Base-by-base conservation (phyloP, 2,329 filamentous ascomycete species). In the Venturia effusa region DNA sequence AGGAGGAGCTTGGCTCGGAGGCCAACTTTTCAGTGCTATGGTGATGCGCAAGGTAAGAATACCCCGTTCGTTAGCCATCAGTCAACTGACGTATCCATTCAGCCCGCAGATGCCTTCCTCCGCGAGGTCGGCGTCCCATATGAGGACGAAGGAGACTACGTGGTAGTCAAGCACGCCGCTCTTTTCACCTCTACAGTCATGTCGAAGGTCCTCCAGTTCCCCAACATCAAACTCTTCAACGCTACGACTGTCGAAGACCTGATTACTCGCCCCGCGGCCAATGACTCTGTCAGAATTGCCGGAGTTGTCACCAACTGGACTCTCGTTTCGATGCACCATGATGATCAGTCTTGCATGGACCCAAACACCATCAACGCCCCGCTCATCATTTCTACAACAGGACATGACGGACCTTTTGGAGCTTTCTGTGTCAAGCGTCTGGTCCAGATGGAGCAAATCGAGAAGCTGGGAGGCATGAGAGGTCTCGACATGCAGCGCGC, bases 221-320 rank as follows among this genome's bases (percentile, higher is more conserved):
- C 90, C 67, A 96, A 97, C 77, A 84, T 96, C 72, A 97, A 97
- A 84, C 86, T 97, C 67, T 97, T 96, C 85, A 97, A 97, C 74
- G 92, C 92, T 43, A 96, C 92, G 41, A 83, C 88, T 24, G 92
- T 97, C 54, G 92, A 97, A 78, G 92, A 97, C 72, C 81, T 97
- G 67, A 93, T 97, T 77, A 96, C 92, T 24, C 89, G 92, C 55
- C 84, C 84, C 15, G 75, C 78, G 59, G 73, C 76, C 51, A 78
- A 75, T 45, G 78, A 80, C 24, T 78, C 79, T 11, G 77, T 95
- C 54, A 86, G 89, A 67, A 87, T 96, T 68, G 89, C 90, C 10
- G 92, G 92, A 70, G 92, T 96, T 1, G 92, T 97, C 64, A 95
- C 90, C 71, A 97, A 97, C 83, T 97, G 92, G 92, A 96, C 92